Percentiles rank a stretch among this genome's conserved stretches.
Conservation (phyloP, 768 basidiomycete genomes). For the Suillus paluster region DNA sequence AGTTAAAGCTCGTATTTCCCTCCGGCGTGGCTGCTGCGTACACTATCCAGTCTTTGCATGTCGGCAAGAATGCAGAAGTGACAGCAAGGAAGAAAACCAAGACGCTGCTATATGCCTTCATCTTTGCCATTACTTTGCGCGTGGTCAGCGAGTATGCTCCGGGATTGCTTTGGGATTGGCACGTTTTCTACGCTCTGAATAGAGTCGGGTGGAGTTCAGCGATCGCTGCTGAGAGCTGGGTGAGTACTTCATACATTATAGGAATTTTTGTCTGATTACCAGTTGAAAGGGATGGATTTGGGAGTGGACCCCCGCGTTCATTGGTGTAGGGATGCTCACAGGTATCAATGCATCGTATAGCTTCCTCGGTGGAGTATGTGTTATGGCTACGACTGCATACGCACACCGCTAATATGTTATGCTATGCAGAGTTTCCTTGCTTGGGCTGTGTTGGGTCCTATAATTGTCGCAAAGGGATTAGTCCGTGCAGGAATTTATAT, state of each 20-base stretch:
- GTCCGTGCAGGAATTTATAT: not conserved
- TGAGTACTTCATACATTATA: conserved; percentile 20
- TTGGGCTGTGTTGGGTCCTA: conserved; percentile 64
- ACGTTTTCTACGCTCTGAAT: conserved; percentile 64
- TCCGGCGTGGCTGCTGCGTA: conserved; percentile 67
- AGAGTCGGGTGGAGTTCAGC: conserved; percentile 59
- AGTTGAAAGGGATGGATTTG: conserved; percentile 15
- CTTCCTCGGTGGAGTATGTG: conserved; percentile 47
- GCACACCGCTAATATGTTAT: conserved; percentile 8
- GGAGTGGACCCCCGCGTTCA: conserved; percentile 53
- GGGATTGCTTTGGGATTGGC: conserved; percentile 63
- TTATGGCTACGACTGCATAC: conserved; percentile 2
- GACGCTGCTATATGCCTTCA: conserved; percentile 50
- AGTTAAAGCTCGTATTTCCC: conserved; percentile 65
- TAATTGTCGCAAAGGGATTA: conserved; percentile 54
- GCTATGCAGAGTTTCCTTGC: conserved; percentile 51
- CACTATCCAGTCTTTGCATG: conserved; percentile 64
- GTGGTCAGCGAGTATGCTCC: conserved; percentile 61
- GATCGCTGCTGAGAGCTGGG: conserved; percentile 61
- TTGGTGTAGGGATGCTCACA: conserved; percentile 59
- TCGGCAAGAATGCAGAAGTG: conserved; percentile 49
- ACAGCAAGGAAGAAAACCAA: conserved; percentile 59
- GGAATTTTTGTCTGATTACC: not conserved
- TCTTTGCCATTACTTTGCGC: conserved; percentile 53
- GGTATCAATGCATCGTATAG: conserved; percentile 59